Evolutionary conservation across 2,329 filamentous ascomycete genomes (phyloP), one percentile per base, ranked within the genome.

Genomic region (Cytospora paraplurivora): DNA sequence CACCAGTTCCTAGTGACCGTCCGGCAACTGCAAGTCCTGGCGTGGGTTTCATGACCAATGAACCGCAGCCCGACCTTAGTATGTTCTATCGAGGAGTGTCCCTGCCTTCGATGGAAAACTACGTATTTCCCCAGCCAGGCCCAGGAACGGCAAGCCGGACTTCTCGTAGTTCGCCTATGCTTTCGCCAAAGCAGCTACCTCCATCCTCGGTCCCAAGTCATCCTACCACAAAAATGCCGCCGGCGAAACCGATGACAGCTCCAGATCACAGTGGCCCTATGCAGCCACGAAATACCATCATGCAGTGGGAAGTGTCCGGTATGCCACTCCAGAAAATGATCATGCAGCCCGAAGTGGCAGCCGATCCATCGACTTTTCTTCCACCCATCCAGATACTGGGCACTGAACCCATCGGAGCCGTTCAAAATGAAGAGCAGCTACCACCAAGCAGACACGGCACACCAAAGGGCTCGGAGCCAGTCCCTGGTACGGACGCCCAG

Each of bases 111-210:
- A 62, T 67, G 60, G 66, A 63, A 51, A 62, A 63, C 47, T 68
- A 67, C 34, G 63, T 62, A 15, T 68, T 68, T 15, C 65, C 65
- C 32, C 66, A 58, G 13, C 57, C 54, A 5, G 37, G n/a, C n/a
- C 27, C 55, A 4, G 17, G 34, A 10, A 47, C 47, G 5, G 17
- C 55, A 11, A 63, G 55, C 38, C 57, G 35, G 32, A 58, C 56
- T 33, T 56, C 57, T 49, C 65, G 55, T 15, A 65, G 55, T 34
- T 68, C 66, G 35, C 66, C 62, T 11, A 54, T 60, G 50, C 59
- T 68, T 34, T 68, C 66, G n/a, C 66, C 66, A 12, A 67, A 67
- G 52, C 66, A 68, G 47, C 52, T 67, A 7, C 66, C 65, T 15
- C 41, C 19, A 35, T n/a, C 54, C 13, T 21, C 27, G 37, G 35